These are phyloP conservation scores for Lipomyces orientalis DNA, from an alignment of 805 yeast species.

Conservation along the genomic window DNA sequence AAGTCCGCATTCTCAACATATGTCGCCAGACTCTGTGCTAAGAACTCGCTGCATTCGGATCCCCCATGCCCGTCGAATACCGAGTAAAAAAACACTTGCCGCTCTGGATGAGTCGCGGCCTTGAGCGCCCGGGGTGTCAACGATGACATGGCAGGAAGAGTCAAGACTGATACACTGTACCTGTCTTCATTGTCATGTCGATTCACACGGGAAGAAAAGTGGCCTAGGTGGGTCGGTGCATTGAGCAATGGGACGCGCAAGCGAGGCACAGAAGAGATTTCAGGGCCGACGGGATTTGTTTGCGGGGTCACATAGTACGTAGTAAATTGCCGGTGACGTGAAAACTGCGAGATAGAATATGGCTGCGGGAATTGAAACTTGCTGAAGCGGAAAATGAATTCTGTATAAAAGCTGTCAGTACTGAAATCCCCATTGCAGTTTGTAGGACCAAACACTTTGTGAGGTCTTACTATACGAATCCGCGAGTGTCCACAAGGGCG, in stretches of 20 bases:
- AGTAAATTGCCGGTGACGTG: neutral
- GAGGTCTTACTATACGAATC: slow-evolving; percentile 18
- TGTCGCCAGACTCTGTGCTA: slow-evolving; percentile 59
- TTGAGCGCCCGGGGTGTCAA: slow-evolving; percentile 38
- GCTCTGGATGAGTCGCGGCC: slow-evolving; percentile 17
- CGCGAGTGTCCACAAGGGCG: slow-evolving; percentile 18
- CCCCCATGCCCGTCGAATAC: slow-evolving; percentile 98
- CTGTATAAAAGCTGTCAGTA: neutral
- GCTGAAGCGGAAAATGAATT: slow-evolving; percentile 1
- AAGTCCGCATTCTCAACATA: slow-evolving; percentile 55
- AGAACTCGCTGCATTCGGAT: slow-evolving; percentile 67
- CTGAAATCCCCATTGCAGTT: neutral
- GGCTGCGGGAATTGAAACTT: neutral
- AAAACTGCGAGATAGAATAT: neutral
- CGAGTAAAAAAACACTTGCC: slow-evolving; percentile 67
- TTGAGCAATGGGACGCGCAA: slow-evolving; percentile 60
- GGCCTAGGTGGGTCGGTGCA: slow-evolving; percentile 80
- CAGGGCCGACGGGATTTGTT: slow-evolving; percentile 1
- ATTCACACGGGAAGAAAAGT: slow-evolving; percentile 74
- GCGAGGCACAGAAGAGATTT: slow-evolving; percentile 9
- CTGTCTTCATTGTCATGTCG: slow-evolving; percentile 82
- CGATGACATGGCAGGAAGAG: slow-evolving; percentile 49
- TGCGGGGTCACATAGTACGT: neutral
- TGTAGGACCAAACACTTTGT: neutral
- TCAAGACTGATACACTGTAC: slow-evolving; percentile 67